phyloP scores from a whole-genome alignment of 805 yeast genomes.

The Candida jianshihensis region DNA sequence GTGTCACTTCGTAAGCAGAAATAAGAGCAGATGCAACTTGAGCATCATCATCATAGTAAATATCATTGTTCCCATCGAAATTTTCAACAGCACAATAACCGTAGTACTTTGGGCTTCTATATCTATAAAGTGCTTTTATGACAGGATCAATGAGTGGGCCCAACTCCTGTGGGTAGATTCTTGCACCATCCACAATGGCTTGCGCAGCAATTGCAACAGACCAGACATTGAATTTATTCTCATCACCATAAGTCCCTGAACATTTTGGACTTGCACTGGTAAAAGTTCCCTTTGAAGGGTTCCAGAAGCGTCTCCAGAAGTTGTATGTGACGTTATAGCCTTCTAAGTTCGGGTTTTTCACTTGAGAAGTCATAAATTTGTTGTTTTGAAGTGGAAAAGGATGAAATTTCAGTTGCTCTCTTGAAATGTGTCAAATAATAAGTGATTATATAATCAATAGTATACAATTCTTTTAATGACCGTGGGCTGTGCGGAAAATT shows the following conservation, averaged over 20 bases:
- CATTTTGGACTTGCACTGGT: constrained; percentile 20
- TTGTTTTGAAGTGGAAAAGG: too few relatives aligned
- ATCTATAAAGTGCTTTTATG: constrained; percentile 40
- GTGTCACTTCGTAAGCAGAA: constrained; percentile 63
- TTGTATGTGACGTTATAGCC: constrained; percentile 18
- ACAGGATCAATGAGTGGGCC: constrained; percentile 48
- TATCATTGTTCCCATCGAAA: constrained; percentile 51
- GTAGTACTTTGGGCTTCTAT: constrained; percentile 41
- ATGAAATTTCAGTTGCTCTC: too few relatives aligned
- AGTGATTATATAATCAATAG: too few relatives aligned
- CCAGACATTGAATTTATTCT: constrained; percentile 59
- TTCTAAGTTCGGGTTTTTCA: constrained; percentile 18
- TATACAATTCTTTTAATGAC: too few relatives aligned
- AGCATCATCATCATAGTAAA: constrained; percentile 71
- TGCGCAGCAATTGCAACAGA: constrained; percentile 60
- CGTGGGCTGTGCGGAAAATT: too few relatives aligned
- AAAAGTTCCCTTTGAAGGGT: constrained; percentile 16
- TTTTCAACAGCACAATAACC: constrained; percentile 65
- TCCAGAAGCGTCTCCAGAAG: constrained; percentile 20
- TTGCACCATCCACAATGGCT: constrained; percentile 60
- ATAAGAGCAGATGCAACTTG: constrained; percentile 61
- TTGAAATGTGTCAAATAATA: too few relatives aligned
- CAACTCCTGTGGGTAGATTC: constrained; percentile 40
- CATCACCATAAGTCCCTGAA: constrained; percentile 42
- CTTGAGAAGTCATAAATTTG: too few relatives aligned